Evolutionary conservation across 2,329 filamentous ascomycete species (phyloP).

Genomic region (Penicillium sp.): DNA sequence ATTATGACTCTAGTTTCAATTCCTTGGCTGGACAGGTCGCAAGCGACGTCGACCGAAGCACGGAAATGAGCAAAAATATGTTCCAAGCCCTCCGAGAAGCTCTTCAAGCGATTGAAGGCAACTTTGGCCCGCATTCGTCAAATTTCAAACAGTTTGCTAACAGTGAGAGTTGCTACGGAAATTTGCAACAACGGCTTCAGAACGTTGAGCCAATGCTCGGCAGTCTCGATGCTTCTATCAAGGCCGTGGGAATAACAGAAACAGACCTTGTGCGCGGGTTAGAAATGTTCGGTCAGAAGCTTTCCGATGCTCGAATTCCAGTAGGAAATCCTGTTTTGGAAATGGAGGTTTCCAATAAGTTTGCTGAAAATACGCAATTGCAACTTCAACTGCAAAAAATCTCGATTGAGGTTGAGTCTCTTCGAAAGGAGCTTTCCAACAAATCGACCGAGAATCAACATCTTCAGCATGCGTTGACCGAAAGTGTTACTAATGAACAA

Average conservation of each 20-base stretch:
- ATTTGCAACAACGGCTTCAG: constrained; percentile 23
- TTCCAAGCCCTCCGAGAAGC: constrained; percentile 22
- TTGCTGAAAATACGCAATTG: constrained; percentile 27
- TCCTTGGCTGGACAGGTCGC: constrained; percentile 16
- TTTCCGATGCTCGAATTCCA: constrained; percentile 22
- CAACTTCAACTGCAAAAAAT: constrained; percentile 27
- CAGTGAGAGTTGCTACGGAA: constrained; percentile 18
- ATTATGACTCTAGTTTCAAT: constrained; percentile 23
- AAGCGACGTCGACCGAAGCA: constrained; percentile 16
- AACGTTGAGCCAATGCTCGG: constrained; percentile 20
- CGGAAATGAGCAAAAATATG: constrained; percentile 16
- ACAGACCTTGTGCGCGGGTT: constrained; percentile 33
- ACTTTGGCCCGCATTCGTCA: constrained; percentile 18
- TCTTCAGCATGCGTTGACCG: constrained; percentile 22
- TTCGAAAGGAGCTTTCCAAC: constrained; percentile 16
- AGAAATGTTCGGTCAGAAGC: constrained; percentile 15
- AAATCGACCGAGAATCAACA: constrained; percentile 23
- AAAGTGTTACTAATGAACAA: constrained; percentile 18
- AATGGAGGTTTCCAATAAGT: constrained; percentile 26
- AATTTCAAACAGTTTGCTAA: constrained; percentile 26
- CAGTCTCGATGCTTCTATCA: constrained; percentile 20
- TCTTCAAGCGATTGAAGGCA: constrained; percentile 20
- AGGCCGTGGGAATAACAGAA: constrained; percentile 25
- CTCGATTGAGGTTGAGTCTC: constrained; percentile 17
- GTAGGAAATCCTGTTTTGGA: constrained; percentile 21